A percentile compares a stretch with the other conserved stretches of the same genome.
Conservation (phyloP, 257 asterid genomes). For the Linaria vulgaris region DNA sequence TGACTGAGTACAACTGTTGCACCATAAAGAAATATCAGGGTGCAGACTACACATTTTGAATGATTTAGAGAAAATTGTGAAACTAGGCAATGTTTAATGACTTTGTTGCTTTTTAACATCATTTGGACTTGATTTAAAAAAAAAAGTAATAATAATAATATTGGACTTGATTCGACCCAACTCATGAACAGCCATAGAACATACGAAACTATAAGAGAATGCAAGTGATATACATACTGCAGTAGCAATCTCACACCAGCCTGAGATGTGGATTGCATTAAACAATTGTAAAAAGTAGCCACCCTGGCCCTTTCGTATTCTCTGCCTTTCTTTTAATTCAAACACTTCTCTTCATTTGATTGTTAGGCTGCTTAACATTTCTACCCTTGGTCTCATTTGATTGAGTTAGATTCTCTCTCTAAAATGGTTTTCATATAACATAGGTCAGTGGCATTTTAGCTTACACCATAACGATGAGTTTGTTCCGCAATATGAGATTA, state of each 20-base stretch:
- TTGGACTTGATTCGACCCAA: no score
- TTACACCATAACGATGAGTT: neutral
- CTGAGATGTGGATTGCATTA: neutral
- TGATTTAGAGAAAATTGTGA: no score
- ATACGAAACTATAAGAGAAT: conserved; percentile 19
- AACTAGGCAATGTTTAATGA: no score
- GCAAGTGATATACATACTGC: conserved; percentile 17
- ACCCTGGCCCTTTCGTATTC: neutral
- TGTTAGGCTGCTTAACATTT: no score
- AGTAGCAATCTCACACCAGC: conserved; percentile 5
- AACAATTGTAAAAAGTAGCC: neutral
- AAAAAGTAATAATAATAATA: no score
- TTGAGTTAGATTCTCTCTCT: neutral
- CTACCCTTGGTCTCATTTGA: neutral
- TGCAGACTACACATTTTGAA: no score
- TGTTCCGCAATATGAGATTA: neutral
- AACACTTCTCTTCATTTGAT: no score
- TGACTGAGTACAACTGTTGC: conserved; percentile 9
- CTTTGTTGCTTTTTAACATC: no score
- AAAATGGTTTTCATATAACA: neutral
- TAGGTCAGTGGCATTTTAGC: neutral
- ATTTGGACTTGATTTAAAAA: no score
- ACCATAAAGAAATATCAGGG: no score
- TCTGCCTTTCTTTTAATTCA: neutral
- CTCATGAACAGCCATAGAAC: no score